Percentiles rank a stretch among this genome's conserved stretches.
These are phyloP conservation scores for Dorcoceras hygrometricum DNA, from an alignment of 257 asterid genomes.

Conservation along the genomic window DNA sequence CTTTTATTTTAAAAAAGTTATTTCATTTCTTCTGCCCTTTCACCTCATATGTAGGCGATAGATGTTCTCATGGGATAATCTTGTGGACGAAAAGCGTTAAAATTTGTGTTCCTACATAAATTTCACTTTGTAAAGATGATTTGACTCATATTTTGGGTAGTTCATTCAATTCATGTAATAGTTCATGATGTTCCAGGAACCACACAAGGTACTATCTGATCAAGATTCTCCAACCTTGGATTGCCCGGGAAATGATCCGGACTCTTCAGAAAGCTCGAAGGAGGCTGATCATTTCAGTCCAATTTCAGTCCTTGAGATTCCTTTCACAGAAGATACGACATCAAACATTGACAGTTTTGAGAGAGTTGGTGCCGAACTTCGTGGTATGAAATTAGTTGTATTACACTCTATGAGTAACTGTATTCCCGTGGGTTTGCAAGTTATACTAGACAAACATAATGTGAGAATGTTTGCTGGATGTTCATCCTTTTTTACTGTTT, in stretches of 20 bases:
- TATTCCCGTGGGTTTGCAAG: not conserved
- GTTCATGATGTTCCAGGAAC: conserved; percentile 23
- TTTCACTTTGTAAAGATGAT: too few species aligned
- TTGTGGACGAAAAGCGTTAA: too few species aligned
- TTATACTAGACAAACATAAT: not conserved
- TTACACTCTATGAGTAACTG: conserved; percentile 4
- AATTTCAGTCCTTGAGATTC: conserved; percentile 68
- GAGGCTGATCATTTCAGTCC: conserved; percentile 88
- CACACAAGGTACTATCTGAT: conserved; percentile 14
- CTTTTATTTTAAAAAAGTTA: not conserved
- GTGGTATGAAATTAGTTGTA: conserved; percentile 45
- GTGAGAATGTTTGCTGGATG: not conserved
- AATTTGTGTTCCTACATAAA: too few species aligned
- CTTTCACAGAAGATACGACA: conserved; percentile 53
- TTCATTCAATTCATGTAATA: not conserved
- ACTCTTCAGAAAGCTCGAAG: conserved; percentile 50
- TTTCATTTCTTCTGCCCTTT: not conserved
- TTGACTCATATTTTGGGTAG: not conserved
- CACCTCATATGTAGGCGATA: not conserved
- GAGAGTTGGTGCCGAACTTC: conserved; percentile 75
- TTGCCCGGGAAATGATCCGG: conserved; percentile 17
- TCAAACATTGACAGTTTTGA: conserved; percentile 69
- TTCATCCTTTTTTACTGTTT: too few species aligned
- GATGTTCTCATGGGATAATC: too few species aligned
- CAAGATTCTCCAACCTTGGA: not conserved